Percentiles rank a stretch among this genome's conserved stretches.
Conservation (phyloP, 1,284 basidiomycete genomes). For the Apiotrichum montevideense region DNA sequence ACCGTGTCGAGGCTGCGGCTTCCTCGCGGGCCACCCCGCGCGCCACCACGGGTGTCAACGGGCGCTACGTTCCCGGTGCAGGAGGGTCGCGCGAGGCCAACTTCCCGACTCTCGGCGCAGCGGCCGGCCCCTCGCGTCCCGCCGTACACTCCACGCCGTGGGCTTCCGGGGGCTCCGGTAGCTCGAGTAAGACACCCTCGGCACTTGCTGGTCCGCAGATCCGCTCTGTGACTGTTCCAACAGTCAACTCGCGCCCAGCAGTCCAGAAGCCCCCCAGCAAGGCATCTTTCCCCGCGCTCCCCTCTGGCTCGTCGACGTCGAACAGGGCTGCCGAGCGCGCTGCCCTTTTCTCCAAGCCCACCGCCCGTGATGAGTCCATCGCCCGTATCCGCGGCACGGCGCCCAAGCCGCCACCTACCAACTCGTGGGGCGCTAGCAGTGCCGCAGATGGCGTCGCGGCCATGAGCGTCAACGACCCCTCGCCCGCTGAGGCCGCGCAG, state of each 20-base stretch:
- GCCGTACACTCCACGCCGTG: constrained; percentile 39
- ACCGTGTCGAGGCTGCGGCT: constrained; percentile 77
- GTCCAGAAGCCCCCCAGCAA: constrained; percentile 35
- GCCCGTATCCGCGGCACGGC: constrained; percentile 61
- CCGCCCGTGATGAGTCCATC: constrained; percentile 60
- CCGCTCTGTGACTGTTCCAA: constrained; percentile 31
- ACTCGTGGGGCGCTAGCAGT: constrained; percentile 21
- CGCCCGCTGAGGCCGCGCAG: background rate
- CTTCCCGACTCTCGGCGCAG: constrained; percentile 35
- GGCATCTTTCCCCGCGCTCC: constrained; percentile 60
- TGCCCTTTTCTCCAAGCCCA: constrained; percentile 51
- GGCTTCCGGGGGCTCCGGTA: constrained; percentile 37
- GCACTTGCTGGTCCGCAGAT: constrained; percentile 29
- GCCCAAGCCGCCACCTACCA: constrained; percentile 44
- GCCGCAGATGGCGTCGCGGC: constrained; percentile 13
- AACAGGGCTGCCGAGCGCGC: constrained; percentile 32
- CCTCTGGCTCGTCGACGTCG: constrained; percentile 45
- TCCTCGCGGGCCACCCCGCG: constrained; percentile 50
- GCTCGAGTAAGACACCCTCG: constrained; percentile 27
- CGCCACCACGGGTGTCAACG: constrained; percentile 46
- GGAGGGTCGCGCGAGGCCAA: constrained; percentile 10
- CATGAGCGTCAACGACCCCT: constrained; percentile 15
- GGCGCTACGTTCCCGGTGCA: constrained; percentile 38
- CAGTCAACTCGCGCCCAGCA: background rate
- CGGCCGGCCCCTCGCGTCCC: constrained; percentile 11